These are phyloP conservation scores for Apiospora phragmitis DNA, from an alignment of 2,329 filamentous ascomycete species.

Conservation along the genomic window DNA sequence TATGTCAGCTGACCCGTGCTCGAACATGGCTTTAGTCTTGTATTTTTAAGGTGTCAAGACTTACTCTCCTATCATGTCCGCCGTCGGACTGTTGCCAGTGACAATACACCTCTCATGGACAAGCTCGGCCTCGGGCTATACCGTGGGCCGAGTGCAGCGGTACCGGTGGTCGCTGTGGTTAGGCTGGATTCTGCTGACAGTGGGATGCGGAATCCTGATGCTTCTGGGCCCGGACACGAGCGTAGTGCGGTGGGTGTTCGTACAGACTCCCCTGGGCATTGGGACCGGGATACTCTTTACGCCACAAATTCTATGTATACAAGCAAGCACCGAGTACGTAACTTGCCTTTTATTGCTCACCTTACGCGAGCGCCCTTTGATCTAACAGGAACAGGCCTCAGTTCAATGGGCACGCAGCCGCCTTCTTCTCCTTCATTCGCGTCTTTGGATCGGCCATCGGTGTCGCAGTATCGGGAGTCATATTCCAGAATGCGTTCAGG, in stretches of 20 bases:
- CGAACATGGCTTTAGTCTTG: constrained; percentile 31
- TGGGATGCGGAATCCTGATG: constrained; percentile 55
- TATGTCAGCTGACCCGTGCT: not conserved
- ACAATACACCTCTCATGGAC: constrained; percentile 65
- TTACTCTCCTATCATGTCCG: constrained; percentile 54
- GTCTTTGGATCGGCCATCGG: constrained; percentile 66
- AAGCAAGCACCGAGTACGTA: constrained; percentile 51
- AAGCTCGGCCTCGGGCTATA: constrained; percentile 51
- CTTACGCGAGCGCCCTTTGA: not conserved
- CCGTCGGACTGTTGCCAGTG: constrained; percentile 59
- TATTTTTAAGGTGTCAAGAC: constrained; percentile 54
- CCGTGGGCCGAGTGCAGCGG: constrained; percentile 54
- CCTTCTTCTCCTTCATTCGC: constrained; percentile 68
- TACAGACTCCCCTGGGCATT: constrained; percentile 60
- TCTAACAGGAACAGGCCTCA: not conserved
- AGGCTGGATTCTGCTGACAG: constrained; percentile 61
- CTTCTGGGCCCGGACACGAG: constrained; percentile 50
- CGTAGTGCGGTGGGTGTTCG: constrained; percentile 58
- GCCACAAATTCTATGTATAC: constrained; percentile 60
- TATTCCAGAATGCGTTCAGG: constrained; percentile 68
- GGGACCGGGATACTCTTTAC: constrained; percentile 67
- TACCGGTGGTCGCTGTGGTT: constrained; percentile 63
- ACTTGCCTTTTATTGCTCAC: not conserved
- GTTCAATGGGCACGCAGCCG: constrained; percentile 55
- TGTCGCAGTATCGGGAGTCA: constrained; percentile 65